Base-by-base conservation (phyloP, 2,329 filamentous ascomycete species). In the Penicillium sp. region DNA sequence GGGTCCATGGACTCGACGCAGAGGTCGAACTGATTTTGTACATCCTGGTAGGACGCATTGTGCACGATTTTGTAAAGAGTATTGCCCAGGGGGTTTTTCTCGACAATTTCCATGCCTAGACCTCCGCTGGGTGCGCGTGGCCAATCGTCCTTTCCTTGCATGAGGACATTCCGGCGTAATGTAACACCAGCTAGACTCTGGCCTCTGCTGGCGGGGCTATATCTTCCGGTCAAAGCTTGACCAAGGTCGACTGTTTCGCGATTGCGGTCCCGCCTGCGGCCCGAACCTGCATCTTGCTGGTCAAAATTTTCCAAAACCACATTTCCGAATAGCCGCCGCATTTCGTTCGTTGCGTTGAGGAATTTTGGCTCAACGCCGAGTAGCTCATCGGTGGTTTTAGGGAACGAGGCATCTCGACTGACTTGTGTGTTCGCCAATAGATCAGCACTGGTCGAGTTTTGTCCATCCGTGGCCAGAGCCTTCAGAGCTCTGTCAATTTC, bases 81-180 rank as follows among this genome's bases (percentile, higher is more conserved):
- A 6, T 81, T 82, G 5, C 85, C 87, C 55, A 83, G 79, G 16
- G 62, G 62, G 12, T 73, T 67, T 62, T 81, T 84, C 57, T 82
- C 75, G 16, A 82, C 79, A 23, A 86, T 75, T 62, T 87, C 84
- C 92, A 99, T 96, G 8, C 85, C 86, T 50, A 99, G 77, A 0
- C 94, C 94, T 15, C 88, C 89, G 31, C 88, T 86, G 1, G 90
- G 84, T 47, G 86, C 85, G 29, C 84, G 80, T 3, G 91, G 92
- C 92, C 92, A 96, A 46, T 89, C 85, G 58, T 94, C 90, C 65
- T 90, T 92, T 44, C 89, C 90, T 61, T 91, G 88, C 54, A 95
- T 85, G 66, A 96, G 93, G 12, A 89, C 81, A 65, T 96, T 96
- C 33, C 87, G 83, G 42, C 89, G 83, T 28, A 89, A 77, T 18